These are phyloP conservation scores for Penicillium cinerascens DNA, from an alignment of 495 filamentous ascomycete species.

Conservation along the genomic window DNA sequence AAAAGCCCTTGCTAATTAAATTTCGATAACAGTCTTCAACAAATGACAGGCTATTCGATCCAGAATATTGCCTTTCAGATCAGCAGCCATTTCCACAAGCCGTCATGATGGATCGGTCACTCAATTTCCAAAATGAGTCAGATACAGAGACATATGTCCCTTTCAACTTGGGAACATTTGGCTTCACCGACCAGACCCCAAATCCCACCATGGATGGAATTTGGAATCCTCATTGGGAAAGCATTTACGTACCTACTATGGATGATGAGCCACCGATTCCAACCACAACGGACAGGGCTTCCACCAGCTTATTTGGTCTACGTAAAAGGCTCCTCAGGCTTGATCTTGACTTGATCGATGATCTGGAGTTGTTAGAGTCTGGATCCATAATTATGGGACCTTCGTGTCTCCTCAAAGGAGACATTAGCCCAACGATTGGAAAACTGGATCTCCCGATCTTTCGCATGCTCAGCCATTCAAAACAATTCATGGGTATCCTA, in stretches of 20 bases:
- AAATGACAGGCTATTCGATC: not conserved
- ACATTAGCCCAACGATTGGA: not conserved
- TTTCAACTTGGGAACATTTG: not conserved
- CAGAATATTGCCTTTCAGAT: not conserved
- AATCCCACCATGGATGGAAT: not conserved
- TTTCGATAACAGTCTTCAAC: not conserved
- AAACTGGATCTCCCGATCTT: constrained; percentile 18
- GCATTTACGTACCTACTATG: not conserved
- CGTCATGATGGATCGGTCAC: not conserved
- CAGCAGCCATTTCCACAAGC: not conserved
- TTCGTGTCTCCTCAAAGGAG: not conserved
- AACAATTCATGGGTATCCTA: constrained; percentile 15
- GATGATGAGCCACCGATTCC: not conserved
- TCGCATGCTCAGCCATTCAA: constrained; percentile 20
- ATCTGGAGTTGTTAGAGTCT: constrained; percentile 16
- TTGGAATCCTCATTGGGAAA: not conserved
- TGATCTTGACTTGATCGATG: constrained; percentile 15
- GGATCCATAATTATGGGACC: not conserved
- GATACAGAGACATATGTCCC: not conserved
- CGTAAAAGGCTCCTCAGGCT: constrained; percentile 14
- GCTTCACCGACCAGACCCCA: not conserved
- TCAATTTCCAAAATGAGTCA: not conserved
- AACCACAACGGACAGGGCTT: not conserved
- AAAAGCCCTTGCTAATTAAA: not conserved
- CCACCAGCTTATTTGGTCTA: not conserved